Evolutionary conservation across 768 basidiomycete species (phyloP).

Genomic region (Leccinum broughii): DNA sequence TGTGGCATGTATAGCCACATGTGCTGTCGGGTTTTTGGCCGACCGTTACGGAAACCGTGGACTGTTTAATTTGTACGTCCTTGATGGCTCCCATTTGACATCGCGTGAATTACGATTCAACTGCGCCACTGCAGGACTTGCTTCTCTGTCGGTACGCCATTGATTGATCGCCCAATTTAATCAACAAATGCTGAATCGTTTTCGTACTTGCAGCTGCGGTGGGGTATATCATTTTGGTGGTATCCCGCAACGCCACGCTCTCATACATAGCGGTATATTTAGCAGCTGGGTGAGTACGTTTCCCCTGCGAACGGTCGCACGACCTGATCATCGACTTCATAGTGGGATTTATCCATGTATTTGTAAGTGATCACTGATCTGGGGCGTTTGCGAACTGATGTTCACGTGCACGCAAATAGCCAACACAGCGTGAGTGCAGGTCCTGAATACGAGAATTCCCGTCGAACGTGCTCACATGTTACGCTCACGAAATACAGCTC

Average conservation of each 20-base stretch:
- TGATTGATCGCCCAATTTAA: neutral
- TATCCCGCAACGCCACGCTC: slow-evolving; percentile 58
- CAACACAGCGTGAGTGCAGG: slow-evolving; percentile 51
- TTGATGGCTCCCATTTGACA: neutral
- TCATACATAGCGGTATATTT: slow-evolving; percentile 74
- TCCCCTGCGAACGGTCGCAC: neutral
- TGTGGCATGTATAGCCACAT: slow-evolving; percentile 67
- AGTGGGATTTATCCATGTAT: slow-evolving; percentile 78
- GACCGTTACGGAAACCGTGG: slow-evolving; percentile 64
- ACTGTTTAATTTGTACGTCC: slow-evolving; percentile 59
- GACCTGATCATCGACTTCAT: neutral
- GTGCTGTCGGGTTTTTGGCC: slow-evolving; percentile 59
- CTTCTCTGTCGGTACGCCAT: slow-evolving; percentile 28
- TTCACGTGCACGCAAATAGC: slow-evolving; percentile 37
- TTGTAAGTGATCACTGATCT: slow-evolving; percentile 43
- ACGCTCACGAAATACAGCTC: slow-evolving; percentile 31
- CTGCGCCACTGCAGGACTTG: slow-evolving; percentile 18
- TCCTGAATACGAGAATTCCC: neutral
- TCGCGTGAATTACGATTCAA: neutral
- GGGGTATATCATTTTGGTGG: slow-evolving; percentile 72
- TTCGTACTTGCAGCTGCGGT: slow-evolving; percentile 40
- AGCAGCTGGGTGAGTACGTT: slow-evolving; percentile 56
- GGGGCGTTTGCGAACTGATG: neutral
- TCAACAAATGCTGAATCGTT: neutral
- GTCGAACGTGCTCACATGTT: neutral